phyloP scores from a whole-genome alignment of 2,329 filamentous ascomycete species.

The Claviceps maximensis region DNA sequence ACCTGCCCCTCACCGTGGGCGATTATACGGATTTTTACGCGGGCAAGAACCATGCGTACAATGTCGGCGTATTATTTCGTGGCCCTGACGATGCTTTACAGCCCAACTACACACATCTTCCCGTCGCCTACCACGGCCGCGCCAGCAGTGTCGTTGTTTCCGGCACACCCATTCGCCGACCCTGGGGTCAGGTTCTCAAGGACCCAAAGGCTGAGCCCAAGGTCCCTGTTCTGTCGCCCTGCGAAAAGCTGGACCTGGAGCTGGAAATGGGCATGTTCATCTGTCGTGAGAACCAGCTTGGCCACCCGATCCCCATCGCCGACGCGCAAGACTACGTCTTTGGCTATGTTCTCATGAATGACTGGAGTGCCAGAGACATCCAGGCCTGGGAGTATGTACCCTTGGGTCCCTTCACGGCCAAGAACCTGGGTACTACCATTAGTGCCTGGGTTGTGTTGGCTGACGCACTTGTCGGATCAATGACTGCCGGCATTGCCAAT shows the following conservation, averaged over 20 bases:
- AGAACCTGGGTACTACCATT: constrained; percentile 46
- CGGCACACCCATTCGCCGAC: constrained; percentile 57
- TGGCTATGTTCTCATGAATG: constrained; percentile 52
- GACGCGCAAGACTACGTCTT: constrained; percentile 62
- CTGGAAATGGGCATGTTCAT: constrained; percentile 68
- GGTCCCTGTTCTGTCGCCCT: constrained; percentile 46
- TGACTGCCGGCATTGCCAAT: constrained; percentile 17
- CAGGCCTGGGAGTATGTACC: constrained; percentile 49
- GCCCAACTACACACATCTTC: constrained; percentile 69
- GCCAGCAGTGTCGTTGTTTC: constrained; percentile 64
- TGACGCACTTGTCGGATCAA: constrained; percentile 35
- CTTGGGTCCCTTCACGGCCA: constrained; percentile 48
- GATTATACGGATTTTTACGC: constrained; percentile 83
- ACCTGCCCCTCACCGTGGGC: constrained; percentile 63
- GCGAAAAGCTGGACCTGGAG: constrained; percentile 57
- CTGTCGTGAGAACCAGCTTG: constrained; percentile 50
- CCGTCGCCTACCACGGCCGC: constrained; percentile 70
- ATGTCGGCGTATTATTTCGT: constrained; percentile 57
- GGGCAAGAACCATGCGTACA: constrained; percentile 63
- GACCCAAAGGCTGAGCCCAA: constrained; percentile 34
- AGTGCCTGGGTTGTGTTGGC: constrained; percentile 50
- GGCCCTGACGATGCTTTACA: constrained; percentile 62
- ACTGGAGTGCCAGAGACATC: constrained; percentile 51
- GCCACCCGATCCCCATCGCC: constrained; percentile 50
- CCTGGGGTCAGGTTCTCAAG: constrained; percentile 57